Evolutionary conservation across 2,329 filamentous ascomycete species (phyloP).

Genomic region (Tolypocladium pustulatum): DNA sequence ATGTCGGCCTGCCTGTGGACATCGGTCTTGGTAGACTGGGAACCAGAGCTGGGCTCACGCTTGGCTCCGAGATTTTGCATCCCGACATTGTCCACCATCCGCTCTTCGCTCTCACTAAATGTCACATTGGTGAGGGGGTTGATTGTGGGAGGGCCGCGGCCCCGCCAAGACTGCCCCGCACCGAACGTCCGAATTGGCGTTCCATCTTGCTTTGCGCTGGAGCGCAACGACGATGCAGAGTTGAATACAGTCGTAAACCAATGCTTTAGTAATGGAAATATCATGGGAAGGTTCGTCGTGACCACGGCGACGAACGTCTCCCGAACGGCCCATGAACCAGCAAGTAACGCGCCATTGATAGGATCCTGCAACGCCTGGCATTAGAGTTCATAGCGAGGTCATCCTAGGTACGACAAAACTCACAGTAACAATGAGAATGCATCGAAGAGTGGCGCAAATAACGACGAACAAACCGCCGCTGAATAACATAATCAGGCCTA

Average conservation of each 20-base stretch:
- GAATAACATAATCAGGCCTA: slow-evolving; percentile 26
- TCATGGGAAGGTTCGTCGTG: slow-evolving; percentile 32
- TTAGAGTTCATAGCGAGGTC: neutral
- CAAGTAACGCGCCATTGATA: slow-evolving; percentile 26
- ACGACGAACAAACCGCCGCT: slow-evolving; percentile 29
- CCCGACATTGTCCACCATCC: slow-evolving; percentile 9
- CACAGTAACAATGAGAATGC: slow-evolving; percentile 16
- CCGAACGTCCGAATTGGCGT: slow-evolving; percentile 11
- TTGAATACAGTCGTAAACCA: slow-evolving; percentile 17
- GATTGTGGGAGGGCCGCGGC: slow-evolving; percentile 5
- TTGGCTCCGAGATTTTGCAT: slow-evolving; percentile 8
- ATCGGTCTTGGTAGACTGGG: neutral
- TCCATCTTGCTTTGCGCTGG: slow-evolving; percentile 9
- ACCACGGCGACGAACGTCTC: slow-evolving; percentile 33
- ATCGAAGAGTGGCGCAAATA: slow-evolving; percentile 26
- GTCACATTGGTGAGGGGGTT: slow-evolving; percentile 9
- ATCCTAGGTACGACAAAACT: neutral
- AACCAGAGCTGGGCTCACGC: neutral
- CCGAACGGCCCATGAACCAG: slow-evolving; percentile 30
- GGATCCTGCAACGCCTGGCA: slow-evolving; percentile 19
- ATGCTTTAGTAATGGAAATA: slow-evolving; percentile 32
- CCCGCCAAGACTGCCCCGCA: slow-evolving; percentile 1
- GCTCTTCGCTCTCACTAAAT: slow-evolving; percentile 13
- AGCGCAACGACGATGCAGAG: slow-evolving; percentile 12
- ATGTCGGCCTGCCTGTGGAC: neutral